These are phyloP conservation scores for Apiotrichum siamense DNA, from an alignment of 1,284 basidiomycete genomes.

Conservation along the genomic window DNA sequence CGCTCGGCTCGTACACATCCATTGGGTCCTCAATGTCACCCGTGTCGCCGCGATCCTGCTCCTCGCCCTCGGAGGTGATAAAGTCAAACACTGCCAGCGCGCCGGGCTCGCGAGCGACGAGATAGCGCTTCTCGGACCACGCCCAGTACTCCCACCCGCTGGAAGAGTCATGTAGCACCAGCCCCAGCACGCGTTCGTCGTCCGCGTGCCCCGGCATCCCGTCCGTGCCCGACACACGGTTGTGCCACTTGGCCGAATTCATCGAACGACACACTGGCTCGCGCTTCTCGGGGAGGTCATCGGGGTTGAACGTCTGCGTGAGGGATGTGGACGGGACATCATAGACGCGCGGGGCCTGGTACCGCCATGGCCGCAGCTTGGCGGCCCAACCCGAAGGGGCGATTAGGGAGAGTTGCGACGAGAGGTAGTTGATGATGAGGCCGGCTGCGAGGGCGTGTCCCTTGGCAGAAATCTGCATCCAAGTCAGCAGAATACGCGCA, in stretches of 20 bases:
- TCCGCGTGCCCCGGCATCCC: background rate
- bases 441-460: slow-evolving; percentile 39
- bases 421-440: slow-evolving; percentile 36
- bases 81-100: slow-evolving; percentile 32
- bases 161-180: background rate
- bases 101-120: slow-evolving; percentile 31
- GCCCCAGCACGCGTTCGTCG: background rate
- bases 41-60: background rate
- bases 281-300: slow-evolving; percentile 9
- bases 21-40: slow-evolving; percentile 4
- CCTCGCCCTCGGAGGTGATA: slow-evolving; percentile 16
- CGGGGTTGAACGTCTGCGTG: slow-evolving; percentile 8
- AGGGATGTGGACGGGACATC: slow-evolving; percentile 7
- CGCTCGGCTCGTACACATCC: slow-evolving; percentile 9
- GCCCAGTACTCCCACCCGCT: slow-evolving; percentile 20
- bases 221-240: slow-evolving; percentile 14
- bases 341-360: slow-evolving; percentile 7
- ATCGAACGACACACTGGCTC: slow-evolving; percentile 33
- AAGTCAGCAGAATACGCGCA: background rate
- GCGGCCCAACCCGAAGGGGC: slow-evolving; percentile 4
- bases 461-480: slow-evolving; percentile 33
- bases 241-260: slow-evolving; percentile 29
- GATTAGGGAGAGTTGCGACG: slow-evolving; percentile 22
- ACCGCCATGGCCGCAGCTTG: slow-evolving; percentile 3
- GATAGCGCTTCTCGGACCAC: slow-evolving; percentile 40